Evolutionary conservation across 1,139 yeast species (phyloP), one percentile per base, ranked within the genome.

Genomic region (Waltiozyma sp.): DNA sequence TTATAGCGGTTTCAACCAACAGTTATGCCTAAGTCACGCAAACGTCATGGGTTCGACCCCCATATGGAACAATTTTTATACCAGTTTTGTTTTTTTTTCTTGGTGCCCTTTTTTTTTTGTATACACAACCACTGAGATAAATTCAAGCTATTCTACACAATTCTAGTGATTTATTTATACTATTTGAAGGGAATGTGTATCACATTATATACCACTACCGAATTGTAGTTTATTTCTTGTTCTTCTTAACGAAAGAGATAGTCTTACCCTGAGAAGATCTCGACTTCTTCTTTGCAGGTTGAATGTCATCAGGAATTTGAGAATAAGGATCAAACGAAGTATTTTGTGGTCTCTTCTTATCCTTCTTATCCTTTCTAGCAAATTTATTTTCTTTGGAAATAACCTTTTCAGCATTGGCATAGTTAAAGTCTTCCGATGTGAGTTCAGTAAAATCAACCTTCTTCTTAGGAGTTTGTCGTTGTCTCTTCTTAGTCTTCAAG

Each of bases 251-350:
- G 33, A 52, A 55, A 0, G 58, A 49, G 2, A 50, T 40, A 6
- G 53, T 50, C 39, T 52, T 55, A 13, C 57, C 57, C 21, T 40
- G 42, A 2, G 40, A 47, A 15, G 43, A 21, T 6, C 40, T 49
- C 14, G 38, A 35, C 37, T 67, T 55, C 51, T 65, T 70, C 60
- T 74, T 77, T 3, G 73, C 71, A 9, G 73, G 69, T 51, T 62
- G 62, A 9, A 81, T 82, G 5, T 77, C 80, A 33, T 63, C 54
- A 33, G 68, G 64, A 7, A 65, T 67, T 23, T 61, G 59, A 7
- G 68, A 58, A 52, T 78, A 80, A 2, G 89, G 88, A 60, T 81
- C 82, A 51, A 77, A 81, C 3, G 34, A 5, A 3, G 72, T 64
- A 46, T 72, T 68, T 55, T 72, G 73, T 54, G 70, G 49, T 53